A percentile compares a stretch with the other conserved stretches of the same genome.
These are phyloP conservation scores for Amanita subjunquillea DNA, from an alignment of 768 basidiomycete species.

Conservation along the genomic window DNA sequence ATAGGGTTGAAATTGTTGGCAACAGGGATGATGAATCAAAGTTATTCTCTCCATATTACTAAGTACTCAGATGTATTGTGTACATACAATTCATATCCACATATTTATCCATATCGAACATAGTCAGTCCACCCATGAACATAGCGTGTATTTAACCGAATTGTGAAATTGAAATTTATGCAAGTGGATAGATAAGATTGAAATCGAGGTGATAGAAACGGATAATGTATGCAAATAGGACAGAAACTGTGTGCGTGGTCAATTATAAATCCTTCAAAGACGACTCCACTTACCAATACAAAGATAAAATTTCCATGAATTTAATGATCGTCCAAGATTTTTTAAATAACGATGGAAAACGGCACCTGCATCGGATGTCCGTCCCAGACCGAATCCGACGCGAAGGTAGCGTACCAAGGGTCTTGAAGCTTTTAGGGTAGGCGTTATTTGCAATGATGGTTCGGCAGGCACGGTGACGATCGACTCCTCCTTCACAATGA, in stretches of 20 bases:
- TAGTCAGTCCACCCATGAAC: neutral
- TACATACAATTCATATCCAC: constrained; percentile 3
- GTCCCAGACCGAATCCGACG: neutral
- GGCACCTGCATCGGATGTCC: neutral
- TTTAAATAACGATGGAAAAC: constrained; percentile 1
- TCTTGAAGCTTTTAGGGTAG: neutral
- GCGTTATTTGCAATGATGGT: neutral
- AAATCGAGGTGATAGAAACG: neutral
- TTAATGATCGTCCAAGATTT: neutral
- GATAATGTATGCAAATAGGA: constrained; percentile 1
- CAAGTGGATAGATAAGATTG: neutral
- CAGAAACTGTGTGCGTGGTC: neutral
- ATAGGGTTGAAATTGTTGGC: constrained; percentile 48
- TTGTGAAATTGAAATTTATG: neutral
- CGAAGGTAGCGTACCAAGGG: neutral
- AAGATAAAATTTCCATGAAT: constrained; percentile 6
- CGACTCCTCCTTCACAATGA: neutral
- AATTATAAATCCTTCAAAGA: neutral
- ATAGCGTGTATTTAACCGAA: neutral
- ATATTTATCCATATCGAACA: neutral
- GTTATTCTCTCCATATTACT: constrained; percentile 22
- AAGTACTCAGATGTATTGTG: neutral
- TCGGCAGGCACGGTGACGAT: neutral
- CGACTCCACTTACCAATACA: constrained; percentile 1
- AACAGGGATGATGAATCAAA: constrained; percentile 29